These are phyloP conservation scores for Colletotrichum tofieldiae DNA, from an alignment of 2,329 filamentous ascomycete genomes.

Conservation along the genomic window DNA sequence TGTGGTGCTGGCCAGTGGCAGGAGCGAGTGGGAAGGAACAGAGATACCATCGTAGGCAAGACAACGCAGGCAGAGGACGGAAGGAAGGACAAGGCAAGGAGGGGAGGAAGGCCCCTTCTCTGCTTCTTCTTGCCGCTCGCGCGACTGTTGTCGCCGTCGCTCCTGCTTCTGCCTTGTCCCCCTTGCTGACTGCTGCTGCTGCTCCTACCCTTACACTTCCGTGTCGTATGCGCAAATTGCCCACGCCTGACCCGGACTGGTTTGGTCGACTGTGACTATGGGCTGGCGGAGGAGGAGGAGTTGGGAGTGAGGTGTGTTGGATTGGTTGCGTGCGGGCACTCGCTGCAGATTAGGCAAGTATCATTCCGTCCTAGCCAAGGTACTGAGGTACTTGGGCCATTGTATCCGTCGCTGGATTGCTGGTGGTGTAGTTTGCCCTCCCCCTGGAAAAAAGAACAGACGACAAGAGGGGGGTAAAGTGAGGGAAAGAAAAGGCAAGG, in stretches of 20 bases:
- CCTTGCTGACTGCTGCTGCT: background rate
- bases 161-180: background rate
- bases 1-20: slow-evolving; percentile 1
- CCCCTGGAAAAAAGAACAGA: slow-evolving; percentile 17
- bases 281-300: background rate
- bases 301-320: slow-evolving; percentile 3
- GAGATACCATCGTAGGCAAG: background rate
- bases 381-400: slow-evolving; percentile 30
- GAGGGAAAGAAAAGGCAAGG: slow-evolving; percentile 28
- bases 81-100: slow-evolving; percentile 13
- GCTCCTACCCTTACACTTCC: slow-evolving; percentile 3
- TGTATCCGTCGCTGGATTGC: slow-evolving; percentile 11
- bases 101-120: background rate
- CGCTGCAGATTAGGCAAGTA: slow-evolving; percentile 28
- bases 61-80: background rate
- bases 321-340: slow-evolving; percentile 30
- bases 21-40: background rate
- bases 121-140: background rate
- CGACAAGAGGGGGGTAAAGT: slow-evolving; percentile 11
- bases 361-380: slow-evolving; percentile 29
- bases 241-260: slow-evolving; percentile 27
- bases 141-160: background rate
- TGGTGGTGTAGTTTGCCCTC: background rate
- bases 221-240: slow-evolving; percentile 4
- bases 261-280: slow-evolving; percentile 5